Base-by-base conservation (phyloP, 2,329 filamentous ascomycete genomes). In the Trichothecium roseum region DNA sequence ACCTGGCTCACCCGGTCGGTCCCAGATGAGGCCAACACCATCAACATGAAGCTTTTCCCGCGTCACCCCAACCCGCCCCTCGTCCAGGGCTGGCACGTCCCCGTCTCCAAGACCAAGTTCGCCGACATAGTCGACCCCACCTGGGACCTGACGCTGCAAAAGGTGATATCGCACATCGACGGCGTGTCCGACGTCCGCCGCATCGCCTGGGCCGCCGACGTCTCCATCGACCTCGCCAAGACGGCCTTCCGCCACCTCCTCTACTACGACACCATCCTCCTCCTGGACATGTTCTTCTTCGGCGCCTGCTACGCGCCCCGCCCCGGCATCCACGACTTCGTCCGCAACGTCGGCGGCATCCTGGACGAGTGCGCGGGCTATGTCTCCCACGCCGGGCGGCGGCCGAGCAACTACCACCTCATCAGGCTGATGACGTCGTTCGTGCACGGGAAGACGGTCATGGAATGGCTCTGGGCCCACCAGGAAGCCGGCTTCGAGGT, bases 221-320 rank as follows among this genome's bases (percentile, higher is more conserved):
- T 91, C 8, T 87, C 93, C 40, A 72, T 94, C 33, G 81, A 83
- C 34, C 76, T 98, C 17, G 85, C 88, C 37, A 84, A 85, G 50
- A 81, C 86, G 35, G 88, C 87, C 7, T 73, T 96, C 38, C 80
- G 84, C 42, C 89, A 96, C 55, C 71, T 98, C 8, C 70, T 96
- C 18, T 94, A 93, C 65, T 95, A 96, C 58, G 85, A 89, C 52
- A 89, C 86, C 49, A 74, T 94, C 26, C 69, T 94, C 18, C 73
- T 96, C 36, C 74, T 96, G 9, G 91, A 98, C 60, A 84, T 95
- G 48, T 96, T 96, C 66, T 87, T 91, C 55, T 98, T 96, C 55
- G 72, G 79, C 22, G 85, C 84, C 29, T 89, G 93, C 49, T 98
- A 98, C 53, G 87, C 88, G 0, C 80, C 81, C 0, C 85, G 74